Evolutionary conservation across 1,139 yeast genomes (phyloP), one percentile per base, ranked within the genome.

Genomic region (Hyphopichia buzzinii): DNA sequence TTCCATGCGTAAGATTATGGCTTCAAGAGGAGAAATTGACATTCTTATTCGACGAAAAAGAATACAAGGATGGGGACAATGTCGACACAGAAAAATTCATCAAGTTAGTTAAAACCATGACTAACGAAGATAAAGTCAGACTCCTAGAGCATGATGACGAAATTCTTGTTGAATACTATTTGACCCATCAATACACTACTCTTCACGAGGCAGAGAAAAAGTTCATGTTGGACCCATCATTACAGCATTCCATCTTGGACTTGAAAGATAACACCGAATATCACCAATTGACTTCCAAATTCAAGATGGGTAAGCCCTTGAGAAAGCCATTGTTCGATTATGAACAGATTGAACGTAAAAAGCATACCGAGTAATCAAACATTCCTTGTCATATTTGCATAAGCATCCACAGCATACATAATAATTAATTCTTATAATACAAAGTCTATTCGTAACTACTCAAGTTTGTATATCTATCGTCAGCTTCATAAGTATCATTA

Each of bases 81-180:
- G 41, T 43, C 12, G 40, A 43, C 30, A 38, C 26, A 1, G 43
- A 44, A 15, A 49, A 52, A 32, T 35, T 55, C 22, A 33, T 46
- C 21, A 36, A 38, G 8, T 43, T 52, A 32, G 40, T 50, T 17
- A 44, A 43, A 25, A 29, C 38, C 3, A 47, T 62, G 45, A 47
- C 49, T 8, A 44, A 58, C 21, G 59, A 55, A 4, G 62, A 62
- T 33, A 50, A 61, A 30, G 46, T 63, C 22, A 45, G 48, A 31
- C 47, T 68, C 14, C 48, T 72, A 14, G 62, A 59, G 30, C 44
- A 44, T 29, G 57, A 67, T 38, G 65, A 62, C 30, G 66, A 64
- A n/a, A 44, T 67, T 8, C 48, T 70, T 33, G 57, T 58, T 24
- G 74, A 70, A 40, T 72, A 66, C 41, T 70, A 62, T 37, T 49